Evolutionary conservation across 257 asterid genomes (phyloP), one percentile per base, ranked within the genome.

Genomic region (Solanum peruvianum): DNA sequence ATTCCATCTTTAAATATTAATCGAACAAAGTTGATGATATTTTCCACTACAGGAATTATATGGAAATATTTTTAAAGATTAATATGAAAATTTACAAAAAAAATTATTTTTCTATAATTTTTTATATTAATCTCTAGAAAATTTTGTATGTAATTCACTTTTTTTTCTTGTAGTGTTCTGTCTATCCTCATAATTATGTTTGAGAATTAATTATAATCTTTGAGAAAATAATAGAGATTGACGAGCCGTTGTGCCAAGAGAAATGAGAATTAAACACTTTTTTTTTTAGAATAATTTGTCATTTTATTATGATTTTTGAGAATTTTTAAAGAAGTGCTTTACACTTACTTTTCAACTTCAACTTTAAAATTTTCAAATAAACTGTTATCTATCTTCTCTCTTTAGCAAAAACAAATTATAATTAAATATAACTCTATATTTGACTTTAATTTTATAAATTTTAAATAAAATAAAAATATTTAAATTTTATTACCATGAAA

Each of bases 41-140:
- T 39, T 11, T 37, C 21, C 0, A 21, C 0, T 35, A 4, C 7
- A 35, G 39, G 7, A 35, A 35, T 35, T 4, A 35, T 6, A 35
- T 35, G 7, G 29, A 1, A 27, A 29, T 29, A 1, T 29, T 29
- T 29, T 29, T 29, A 29, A 1, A 29, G 33, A 3, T 31, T 31
- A 31, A 31, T 31, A 3, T 31, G 7, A 35, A 35, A 35, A 35
- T 35, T 35, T 5, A 0, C 0, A 35, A 5, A 4, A 35, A 3
- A 3, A 29, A 1, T 29, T 35, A 5, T 4, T 35, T 35, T 35
- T 1, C 0, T 5, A 0, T 1, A 37, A 37, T 1, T 5, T 37
- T 37, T 37, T 37, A 37, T 37, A 37, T 1, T 35, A 35, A 35
- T 35, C 0, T 35, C 7, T 35, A 35, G 6, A 35, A 35, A 1